phyloP scores from a whole-genome alignment of 805 yeast species.

The Komagataella phaffii region DNA sequence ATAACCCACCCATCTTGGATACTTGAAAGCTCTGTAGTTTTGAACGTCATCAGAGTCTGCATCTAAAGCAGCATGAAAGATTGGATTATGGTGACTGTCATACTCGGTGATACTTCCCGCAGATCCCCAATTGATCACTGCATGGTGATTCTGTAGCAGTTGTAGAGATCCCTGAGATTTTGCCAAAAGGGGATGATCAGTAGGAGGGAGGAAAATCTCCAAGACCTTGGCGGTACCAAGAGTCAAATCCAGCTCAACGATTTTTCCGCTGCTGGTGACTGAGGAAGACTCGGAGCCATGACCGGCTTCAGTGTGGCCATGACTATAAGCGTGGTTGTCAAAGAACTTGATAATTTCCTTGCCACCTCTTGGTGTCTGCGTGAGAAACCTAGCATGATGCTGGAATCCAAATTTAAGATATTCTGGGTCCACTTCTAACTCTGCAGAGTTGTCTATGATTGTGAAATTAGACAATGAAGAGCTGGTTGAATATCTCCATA shows the following conservation, averaged over 20 bases:
- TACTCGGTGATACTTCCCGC: conserved; percentile 24
- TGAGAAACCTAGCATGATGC: conserved; percentile 21
- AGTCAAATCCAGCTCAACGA: conserved; percentile 17
- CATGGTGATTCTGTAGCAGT: conserved; percentile 19
- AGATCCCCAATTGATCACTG: conserved; percentile 24
- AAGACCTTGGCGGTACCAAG: conserved; percentile 15
- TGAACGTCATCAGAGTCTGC: conserved; percentile 15
- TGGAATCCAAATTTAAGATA: conserved; percentile 20
- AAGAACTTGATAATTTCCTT: conserved; percentile 20
- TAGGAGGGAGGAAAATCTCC: conserved; percentile 13
- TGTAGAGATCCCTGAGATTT: conserved; percentile 22
- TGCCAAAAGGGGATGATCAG: conserved; percentile 4
- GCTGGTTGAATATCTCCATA: conserved; percentile 14
- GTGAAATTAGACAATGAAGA: conserved; percentile 13
- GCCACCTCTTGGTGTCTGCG: conserved; percentile 12
- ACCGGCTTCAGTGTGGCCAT: background rate
- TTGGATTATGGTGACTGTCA: conserved; percentile 13
- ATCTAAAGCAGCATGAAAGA: conserved; percentile 21
- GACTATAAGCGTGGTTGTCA: conserved; percentile 11
- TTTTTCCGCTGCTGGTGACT: conserved; percentile 5
- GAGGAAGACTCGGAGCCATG: background rate
- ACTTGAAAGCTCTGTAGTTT: conserved; percentile 23
- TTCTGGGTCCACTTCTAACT: conserved; percentile 4
- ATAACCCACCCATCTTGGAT: conserved; percentile 17
- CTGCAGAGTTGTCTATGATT: conserved; percentile 3